Percentiles rank a stretch among this genome's conserved stretches.
These are phyloP conservation scores for Trichophyton schoenleinii DNA, from an alignment of 2,329 filamentous ascomycete species.

Conservation along the genomic window DNA sequence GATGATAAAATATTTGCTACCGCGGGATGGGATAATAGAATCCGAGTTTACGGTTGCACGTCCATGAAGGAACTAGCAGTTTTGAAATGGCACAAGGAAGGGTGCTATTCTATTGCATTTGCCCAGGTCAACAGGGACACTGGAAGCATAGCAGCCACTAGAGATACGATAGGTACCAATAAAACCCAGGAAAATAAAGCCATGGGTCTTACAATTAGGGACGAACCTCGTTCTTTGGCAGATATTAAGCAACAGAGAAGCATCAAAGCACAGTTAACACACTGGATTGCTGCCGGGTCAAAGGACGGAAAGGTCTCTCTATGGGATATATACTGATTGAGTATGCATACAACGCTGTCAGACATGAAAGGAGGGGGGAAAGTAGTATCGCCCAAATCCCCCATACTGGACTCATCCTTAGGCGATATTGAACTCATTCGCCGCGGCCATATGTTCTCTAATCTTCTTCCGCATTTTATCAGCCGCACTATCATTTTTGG, in stretches of 20 bases:
- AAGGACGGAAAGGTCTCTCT: conserved; percentile 93
- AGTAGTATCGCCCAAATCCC: not conserved
- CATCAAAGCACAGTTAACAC: conserved; percentile 53
- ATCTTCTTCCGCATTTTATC: conserved; percentile 44
- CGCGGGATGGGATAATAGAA: conserved; percentile 77
- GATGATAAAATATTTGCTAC: conserved; percentile 79
- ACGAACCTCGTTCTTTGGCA: conserved; percentile 21
- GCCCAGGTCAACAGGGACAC: conserved; percentile 33
- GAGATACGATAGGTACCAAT: not conserved
- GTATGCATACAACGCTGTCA: conserved; percentile 13
- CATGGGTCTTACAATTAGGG: conserved; percentile 3
- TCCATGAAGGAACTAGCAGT: conserved; percentile 80
- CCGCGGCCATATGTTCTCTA: conserved; percentile 39
- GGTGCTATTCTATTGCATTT: conserved; percentile 73
- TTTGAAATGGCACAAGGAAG: conserved; percentile 84
- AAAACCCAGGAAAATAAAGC: conserved; percentile 8
- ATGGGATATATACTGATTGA: conserved; percentile 80
- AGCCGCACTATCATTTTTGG: conserved; percentile 34
- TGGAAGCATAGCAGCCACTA: too few relatives aligned
- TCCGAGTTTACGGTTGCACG: conserved; percentile 69
- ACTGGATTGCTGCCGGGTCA: conserved; percentile 82
- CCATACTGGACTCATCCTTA: conserved; percentile 15
- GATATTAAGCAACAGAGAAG: conserved; percentile 53
- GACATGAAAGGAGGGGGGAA: not conserved
- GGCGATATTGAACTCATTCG: conserved; percentile 48